Percentiles rank a stretch among this genome's conserved stretches.
phyloP scores from a whole-genome alignment of 495 filamentous ascomycete species.

The Penicillium egyptiacum region DNA sequence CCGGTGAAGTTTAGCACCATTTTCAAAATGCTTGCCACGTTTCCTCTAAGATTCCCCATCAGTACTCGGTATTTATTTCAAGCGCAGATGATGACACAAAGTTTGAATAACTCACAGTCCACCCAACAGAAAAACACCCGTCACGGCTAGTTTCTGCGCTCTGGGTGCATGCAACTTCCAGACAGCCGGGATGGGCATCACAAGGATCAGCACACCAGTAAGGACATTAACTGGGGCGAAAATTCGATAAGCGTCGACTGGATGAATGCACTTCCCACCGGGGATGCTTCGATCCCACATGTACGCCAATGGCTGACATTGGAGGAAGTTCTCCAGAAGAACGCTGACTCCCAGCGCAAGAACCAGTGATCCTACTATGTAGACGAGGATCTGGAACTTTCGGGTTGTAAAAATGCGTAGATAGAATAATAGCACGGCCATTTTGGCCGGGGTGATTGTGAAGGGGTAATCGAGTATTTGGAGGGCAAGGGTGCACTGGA shows the following conservation, averaged over 20 bases:
- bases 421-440: conserved; percentile 42
- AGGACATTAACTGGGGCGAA: conserved; percentile 29
- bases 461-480: conserved; percentile 34
- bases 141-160: conserved; percentile 24
- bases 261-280: conserved; percentile 27
- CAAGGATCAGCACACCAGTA: conserved; percentile 36
- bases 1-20: conserved; percentile 20
- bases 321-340: conserved; percentile 24
- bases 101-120: conserved; percentile 22
- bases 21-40: conserved; percentile 20
- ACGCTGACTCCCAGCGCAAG: conserved; percentile 18
- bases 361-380: conserved; percentile 31
- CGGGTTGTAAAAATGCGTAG: conserved; percentile 34
- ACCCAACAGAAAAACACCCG: conserved; percentile 26
- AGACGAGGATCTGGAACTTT: conserved; percentile 26
- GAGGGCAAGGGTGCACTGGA: conserved; percentile 18
- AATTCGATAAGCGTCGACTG: conserved; percentile 21
- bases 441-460: conserved; percentile 35
- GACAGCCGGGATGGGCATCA: conserved; percentile 43
- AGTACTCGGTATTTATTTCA: not conserved
- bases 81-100: not conserved
- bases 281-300: conserved; percentile 26
- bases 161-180: conserved; percentile 25
- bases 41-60: conserved; percentile 12
- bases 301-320: conserved; percentile 30